Evolutionary conservation across 2,329 filamentous ascomycete species (phyloP), one percentile per base, ranked within the genome.

Genomic region (Aspergillus sp.): DNA sequence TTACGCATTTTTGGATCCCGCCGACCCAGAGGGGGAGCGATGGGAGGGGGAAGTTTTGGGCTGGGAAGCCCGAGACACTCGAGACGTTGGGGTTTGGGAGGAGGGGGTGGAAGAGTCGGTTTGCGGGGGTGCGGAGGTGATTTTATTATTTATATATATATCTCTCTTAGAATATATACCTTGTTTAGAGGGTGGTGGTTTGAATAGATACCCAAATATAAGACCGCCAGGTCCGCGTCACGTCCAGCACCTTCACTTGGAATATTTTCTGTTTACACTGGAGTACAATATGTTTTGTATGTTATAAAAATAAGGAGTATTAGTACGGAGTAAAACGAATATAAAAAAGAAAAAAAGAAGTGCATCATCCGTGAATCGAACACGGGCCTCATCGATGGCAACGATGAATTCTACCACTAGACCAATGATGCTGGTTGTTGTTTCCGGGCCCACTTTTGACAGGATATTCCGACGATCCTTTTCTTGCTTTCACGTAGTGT

Each of bases 311-410:
- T 19, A 3, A 19, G 19, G 19, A 19, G 19, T n/a, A n/a, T n/a
- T n/a, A n/a, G n/a, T n/a, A n/a, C n/a, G n/a, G n/a, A n/a, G n/a
- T n/a, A n/a, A n/a, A n/a, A n/a, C n/a, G n/a, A 19, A 3, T 2
- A 19, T 2, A 17, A 17, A 17, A 17, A 17, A 1, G 21, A 19
- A 23, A 17, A 17, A 33, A 33, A 9, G 9, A 49, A 51, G 15
- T 76, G 74, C 74, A 76, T 75, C 73, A 74, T 75, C 74, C 74
- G 74, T 74, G 74, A 76, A 76, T 76, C 74, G 74, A 76, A 76
- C 74, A 74, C 74, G 74, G 73, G 73, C 73, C 74, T 76, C 74
- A 68, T 76, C 74, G 74, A 76, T 75, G 73, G 73, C 73, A 75
- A 75, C 73, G 73, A 75, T 67, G 73, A 75, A 75, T 75, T 75